These are phyloP conservation scores for Stephanodiscus minutulus DNA, from an alignment of 108 stramenopile genomes.

Conservation along the genomic window DNA sequence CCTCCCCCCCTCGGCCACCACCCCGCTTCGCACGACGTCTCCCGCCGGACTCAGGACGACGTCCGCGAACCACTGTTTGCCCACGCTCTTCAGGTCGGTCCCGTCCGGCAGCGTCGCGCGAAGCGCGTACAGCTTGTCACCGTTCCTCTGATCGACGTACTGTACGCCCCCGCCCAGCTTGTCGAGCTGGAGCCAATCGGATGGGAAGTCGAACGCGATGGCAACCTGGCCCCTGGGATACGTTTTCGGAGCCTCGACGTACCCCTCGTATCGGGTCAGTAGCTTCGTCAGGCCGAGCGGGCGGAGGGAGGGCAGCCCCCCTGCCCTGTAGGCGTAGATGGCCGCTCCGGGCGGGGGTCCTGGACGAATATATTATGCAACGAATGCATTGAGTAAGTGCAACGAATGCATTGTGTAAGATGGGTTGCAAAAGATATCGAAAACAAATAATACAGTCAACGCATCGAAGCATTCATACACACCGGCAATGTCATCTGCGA, in stretches of 20 bases:
- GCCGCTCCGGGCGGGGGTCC: conserved; percentile 8
- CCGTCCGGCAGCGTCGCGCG: conserved; percentile 59
- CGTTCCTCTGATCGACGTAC: conserved; percentile 84
- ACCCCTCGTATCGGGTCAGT: conserved; percentile 28
- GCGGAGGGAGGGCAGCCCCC: conserved; percentile 27
- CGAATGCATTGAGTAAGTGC: too few species aligned
- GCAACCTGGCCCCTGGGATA: conserved; percentile 15
- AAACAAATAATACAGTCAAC: too few species aligned
- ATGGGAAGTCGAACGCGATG: conserved; percentile 57
- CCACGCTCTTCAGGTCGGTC: conserved; percentile 46
- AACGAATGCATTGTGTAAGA: too few species aligned
- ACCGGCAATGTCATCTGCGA: conserved; percentile 7
- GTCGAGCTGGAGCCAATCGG: conserved; percentile 83
- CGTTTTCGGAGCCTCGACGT: conserved; percentile 22
- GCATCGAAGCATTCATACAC: neutral
- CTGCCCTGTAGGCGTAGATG: conserved; percentile 29
- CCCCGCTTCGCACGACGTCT: conserved; percentile 60
- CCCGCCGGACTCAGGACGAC: conserved; percentile 65
- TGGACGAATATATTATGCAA: neutral
- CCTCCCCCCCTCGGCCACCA: conserved; percentile 63
- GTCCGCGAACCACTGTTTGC: conserved; percentile 59
- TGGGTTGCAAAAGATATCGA: too few species aligned
- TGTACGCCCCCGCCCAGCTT: conserved; percentile 63
- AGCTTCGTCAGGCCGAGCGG: conserved; percentile 28
- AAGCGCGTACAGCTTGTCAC: conserved; percentile 74